Percentiles rank a stretch among this genome's conserved stretches.
Conservation (phyloP, 176 grass and related monocot species). For the Eleusine coracana region DNA sequence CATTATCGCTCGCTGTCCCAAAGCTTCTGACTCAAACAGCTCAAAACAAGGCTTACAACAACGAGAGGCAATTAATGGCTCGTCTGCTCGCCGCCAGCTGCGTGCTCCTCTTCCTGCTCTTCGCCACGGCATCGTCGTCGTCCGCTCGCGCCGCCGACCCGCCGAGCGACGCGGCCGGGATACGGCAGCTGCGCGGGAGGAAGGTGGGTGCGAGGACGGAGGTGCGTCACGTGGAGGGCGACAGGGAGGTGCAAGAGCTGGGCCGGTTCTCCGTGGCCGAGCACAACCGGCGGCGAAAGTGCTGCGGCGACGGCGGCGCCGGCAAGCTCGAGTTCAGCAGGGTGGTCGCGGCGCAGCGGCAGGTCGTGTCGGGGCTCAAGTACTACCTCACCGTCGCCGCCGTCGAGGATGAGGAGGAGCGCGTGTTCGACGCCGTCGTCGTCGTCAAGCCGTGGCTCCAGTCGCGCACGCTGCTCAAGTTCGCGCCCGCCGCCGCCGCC, state of each 20-base stretch:
- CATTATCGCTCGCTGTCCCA: not conserved
- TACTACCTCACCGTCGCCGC: conserved; percentile 74
- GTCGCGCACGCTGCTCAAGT: conserved; percentile 62
- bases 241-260: conserved; percentile 83
- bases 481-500: conserved; percentile 45
- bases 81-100: not conserved
- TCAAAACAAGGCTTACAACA: not conserved
- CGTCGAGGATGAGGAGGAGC: conserved; percentile 23
- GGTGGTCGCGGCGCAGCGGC: conserved; percentile 73
- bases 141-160: not conserved
- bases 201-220: conserved; percentile 68
- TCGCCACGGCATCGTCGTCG: conserved; percentile 18
- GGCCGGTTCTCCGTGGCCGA: conserved; percentile 76
- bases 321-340: conserved; percentile 52
- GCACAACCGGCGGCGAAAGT: conserved; percentile 52
- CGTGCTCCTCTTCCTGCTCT: conserved; percentile 17
- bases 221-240: conserved; percentile 60
- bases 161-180: not conserved
- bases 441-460: conserved; percentile 77
- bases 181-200: conserved; percentile 35
- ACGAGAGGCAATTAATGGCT: not conserved
- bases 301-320: not conserved
- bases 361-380: conserved; percentile 92
- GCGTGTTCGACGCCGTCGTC: conserved; percentile 69
- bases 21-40: not conserved